Evolutionary conservation across 2,329 filamentous ascomycete genomes (phyloP).

Genomic region (Sphaerulina populicola): DNA sequence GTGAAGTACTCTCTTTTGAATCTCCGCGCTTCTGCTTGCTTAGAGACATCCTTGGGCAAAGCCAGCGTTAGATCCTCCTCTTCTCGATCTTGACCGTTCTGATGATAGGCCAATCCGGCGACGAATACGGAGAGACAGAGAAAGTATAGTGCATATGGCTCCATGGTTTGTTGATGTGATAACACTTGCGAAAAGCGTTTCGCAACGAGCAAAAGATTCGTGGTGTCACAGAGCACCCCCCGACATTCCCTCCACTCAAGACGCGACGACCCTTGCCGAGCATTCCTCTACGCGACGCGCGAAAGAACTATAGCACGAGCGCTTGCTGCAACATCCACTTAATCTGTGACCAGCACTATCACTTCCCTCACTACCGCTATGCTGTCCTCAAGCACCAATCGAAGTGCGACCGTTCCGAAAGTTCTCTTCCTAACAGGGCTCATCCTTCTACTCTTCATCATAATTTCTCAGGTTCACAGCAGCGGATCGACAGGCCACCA

Average conservation of each 20-base stretch:
- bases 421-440: not conserved
- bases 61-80: slow-evolving; percentile 13
- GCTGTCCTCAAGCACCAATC: slow-evolving; percentile 12
- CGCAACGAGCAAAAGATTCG: not conserved
- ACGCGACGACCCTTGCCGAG: not conserved
- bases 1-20: slow-evolving; percentile 39
- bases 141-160: slow-evolving; percentile 23
- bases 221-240: not conserved
- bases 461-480: not conserved
- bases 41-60: slow-evolving; percentile 14
- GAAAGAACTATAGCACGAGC: not conserved
- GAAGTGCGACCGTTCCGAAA: slow-evolving; percentile 1
- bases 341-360: not conserved
- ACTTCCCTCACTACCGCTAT: not conserved
- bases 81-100: slow-evolving; percentile 8
- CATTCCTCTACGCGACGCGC: not conserved
- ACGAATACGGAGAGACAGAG: slow-evolving; percentile 20
- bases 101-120: slow-evolving; percentile 15
- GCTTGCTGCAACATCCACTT: not conserved
- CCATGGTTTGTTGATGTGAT: slow-evolving; percentile 11
- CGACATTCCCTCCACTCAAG: not conserved
- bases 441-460: not conserved
- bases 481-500: not conserved
- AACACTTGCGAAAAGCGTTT: not conserved
- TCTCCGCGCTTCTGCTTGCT: slow-evolving; percentile 29